phyloP scores from a whole-genome alignment of 1,284 basidiomycete species.

The Cryptococcus sp. region DNA sequence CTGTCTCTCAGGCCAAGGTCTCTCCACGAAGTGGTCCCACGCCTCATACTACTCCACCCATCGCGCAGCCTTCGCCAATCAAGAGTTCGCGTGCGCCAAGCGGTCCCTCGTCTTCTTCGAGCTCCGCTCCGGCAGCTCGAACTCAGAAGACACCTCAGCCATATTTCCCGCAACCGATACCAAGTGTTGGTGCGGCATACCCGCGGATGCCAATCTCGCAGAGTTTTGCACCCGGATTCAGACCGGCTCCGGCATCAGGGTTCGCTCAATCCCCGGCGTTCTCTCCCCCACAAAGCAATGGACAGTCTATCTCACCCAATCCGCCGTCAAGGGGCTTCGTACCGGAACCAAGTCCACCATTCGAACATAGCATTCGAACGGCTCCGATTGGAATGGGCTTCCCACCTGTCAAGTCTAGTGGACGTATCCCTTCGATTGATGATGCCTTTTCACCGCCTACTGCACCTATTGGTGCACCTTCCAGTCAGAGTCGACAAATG shows the following conservation, averaged over 20 bases:
- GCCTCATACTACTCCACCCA: conserved; percentile 28
- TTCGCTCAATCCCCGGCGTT: conserved; percentile 35
- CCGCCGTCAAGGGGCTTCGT: conserved; percentile 25
- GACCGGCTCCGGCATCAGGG: conserved; percentile 8
- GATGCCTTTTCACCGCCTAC: conserved; percentile 39
- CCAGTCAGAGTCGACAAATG: conserved; percentile 9
- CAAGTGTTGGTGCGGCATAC: conserved; percentile 17
- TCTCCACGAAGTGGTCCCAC: conserved; percentile 29
- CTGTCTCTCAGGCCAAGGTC: conserved; percentile 13
- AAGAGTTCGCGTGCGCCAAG: conserved; percentile 54
- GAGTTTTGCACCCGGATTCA: conserved; percentile 27
- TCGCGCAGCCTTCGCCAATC: conserved; percentile 82
- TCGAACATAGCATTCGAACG: conserved; percentile 30
- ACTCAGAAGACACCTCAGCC: conserved; percentile 42
- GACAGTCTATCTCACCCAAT: conserved; percentile 34
- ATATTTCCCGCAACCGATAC: conserved; percentile 34
- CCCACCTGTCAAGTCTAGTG: conserved; percentile 27
- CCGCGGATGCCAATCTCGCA: conserved; percentile 27
- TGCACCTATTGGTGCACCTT: conserved; percentile 33
- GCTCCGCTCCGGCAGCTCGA: conserved; percentile 53
- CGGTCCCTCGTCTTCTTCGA: conserved; percentile 85
- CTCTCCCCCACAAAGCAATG: conserved; percentile 31
- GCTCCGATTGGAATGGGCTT: conserved; percentile 44
- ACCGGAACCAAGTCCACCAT: conserved; percentile 30
- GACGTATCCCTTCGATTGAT: conserved; percentile 32